These are phyloP conservation scores for Epichloe sibirici DNA, from an alignment of 2,329 filamentous ascomycete species.

Conservation along the genomic window DNA sequence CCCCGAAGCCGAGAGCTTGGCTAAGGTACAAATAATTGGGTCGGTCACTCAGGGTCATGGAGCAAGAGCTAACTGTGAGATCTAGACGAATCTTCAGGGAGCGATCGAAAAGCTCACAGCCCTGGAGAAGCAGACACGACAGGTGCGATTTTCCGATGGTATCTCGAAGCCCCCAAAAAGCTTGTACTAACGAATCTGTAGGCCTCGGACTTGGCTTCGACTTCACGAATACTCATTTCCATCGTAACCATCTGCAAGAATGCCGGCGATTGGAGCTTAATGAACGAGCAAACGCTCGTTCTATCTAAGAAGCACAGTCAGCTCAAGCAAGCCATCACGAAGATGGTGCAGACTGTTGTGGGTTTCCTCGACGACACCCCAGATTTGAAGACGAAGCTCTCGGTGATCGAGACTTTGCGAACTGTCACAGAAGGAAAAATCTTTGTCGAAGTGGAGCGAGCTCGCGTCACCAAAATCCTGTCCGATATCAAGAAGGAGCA, in stretches of 20 bases:
- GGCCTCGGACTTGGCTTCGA: conserved; percentile 93
- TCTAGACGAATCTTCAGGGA: conserved; percentile 62
- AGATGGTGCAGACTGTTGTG: conserved; percentile 98
- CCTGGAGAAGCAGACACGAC: conserved; percentile 94
- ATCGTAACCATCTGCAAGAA: conserved; percentile 94
- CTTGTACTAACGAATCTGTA: conserved; percentile 24
- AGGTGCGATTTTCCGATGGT: conserved; percentile 43
- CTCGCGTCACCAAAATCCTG: conserved; percentile 85
- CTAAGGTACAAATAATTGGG: conserved; percentile 45
- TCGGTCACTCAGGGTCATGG: conserved; percentile 22
- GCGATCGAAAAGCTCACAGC: conserved; percentile 87
- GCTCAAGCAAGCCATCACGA: conserved; percentile 96
- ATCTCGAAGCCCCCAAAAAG: conserved; percentile 6
- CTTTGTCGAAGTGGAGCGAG: conserved; percentile 96
- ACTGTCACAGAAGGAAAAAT: conserved; percentile 99
- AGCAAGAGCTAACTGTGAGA: conserved; percentile 6
- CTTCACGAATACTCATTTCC: conserved; percentile 72
- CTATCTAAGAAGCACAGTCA: conserved; percentile 99
- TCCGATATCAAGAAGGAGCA: conserved; percentile 97
- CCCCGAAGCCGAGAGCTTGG: conserved; percentile 79
- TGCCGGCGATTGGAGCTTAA: conserved; percentile 79
- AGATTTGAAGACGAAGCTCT: conserved; percentile 74
- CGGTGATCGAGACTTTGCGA: conserved; percentile 85
- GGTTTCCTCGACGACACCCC: conserved; percentile 79
- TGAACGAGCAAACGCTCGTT: conserved; percentile 93